These are phyloP conservation scores for Iris pallida DNA, from an alignment of 116 monocot species.

Conservation along the genomic window DNA sequence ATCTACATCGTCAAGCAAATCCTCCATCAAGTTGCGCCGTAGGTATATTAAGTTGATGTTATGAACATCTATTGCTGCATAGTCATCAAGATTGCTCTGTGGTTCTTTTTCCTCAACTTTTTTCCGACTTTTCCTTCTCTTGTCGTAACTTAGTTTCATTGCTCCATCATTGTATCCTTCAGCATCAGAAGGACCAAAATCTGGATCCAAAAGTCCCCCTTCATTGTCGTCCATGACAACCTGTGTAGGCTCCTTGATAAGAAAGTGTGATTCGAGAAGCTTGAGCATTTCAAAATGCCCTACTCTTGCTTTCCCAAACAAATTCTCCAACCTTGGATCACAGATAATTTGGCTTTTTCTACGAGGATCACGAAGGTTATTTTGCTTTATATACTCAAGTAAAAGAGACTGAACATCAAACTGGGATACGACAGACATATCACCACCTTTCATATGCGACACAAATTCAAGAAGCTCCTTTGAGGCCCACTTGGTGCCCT, in stretches of 20 bases:
- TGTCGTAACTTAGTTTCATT: constrained; percentile 37
- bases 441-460: constrained; percentile 80
- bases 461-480: constrained; percentile 89
- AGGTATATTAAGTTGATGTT: constrained; percentile 82
- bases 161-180: constrained; percentile 47
- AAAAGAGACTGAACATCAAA: constrained; percentile 96
- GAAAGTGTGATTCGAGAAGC: constrained; percentile 90
- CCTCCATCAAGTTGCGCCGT: constrained; percentile 83
- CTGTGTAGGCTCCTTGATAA: constrained; percentile 65
- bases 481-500: constrained; percentile 73
- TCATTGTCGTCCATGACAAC: constrained; percentile 41
- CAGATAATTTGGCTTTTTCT: constrained; percentile 97
- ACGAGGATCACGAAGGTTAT: constrained; percentile 96
- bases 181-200: constrained; percentile 52
- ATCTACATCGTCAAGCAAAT: constrained; percentile 79
- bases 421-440: constrained; percentile 65
- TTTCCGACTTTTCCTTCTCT: constrained; percentile 58
- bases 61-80: constrained; percentile 94
- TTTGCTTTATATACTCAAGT: constrained; percentile 89
- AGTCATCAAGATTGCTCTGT: constrained; percentile 71
- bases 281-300: constrained; percentile 99
- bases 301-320: constrained; percentile 86
- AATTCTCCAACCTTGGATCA: constrained; percentile 66
- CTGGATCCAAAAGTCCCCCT: constrained; percentile 38
- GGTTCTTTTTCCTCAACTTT: constrained; percentile 47